Evolutionary conservation across 2,329 filamentous ascomycete genomes (phyloP).

Genomic region (Peltaster fructicola): DNA sequence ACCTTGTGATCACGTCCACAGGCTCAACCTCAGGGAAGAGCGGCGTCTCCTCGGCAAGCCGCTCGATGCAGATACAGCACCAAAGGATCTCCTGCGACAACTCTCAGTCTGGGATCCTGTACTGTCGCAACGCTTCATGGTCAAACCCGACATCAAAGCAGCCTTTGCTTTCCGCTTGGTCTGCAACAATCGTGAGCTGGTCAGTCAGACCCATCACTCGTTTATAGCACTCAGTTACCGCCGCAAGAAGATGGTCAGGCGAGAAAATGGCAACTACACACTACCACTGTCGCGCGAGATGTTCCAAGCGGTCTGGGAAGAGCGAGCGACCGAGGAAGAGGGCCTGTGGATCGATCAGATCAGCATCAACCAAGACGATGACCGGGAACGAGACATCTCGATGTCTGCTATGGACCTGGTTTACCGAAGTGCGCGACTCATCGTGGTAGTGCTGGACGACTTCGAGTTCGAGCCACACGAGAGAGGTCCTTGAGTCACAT

Average conservation of each 20-base stretch:
- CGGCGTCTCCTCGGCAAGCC: conserved; percentile 11
- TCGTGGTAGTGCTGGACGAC: conserved; percentile 26
- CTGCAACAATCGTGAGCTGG: conserved; percentile 16
- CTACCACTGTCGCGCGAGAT: conserved; percentile 22
- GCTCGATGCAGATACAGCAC: conserved; percentile 11
- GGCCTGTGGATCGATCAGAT: conserved; percentile 30
- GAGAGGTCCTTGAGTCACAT: conserved; percentile 21
- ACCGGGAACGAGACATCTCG: conserved; percentile 21
- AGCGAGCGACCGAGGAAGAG: conserved; percentile 19
- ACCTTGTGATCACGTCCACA: conserved; percentile 13
- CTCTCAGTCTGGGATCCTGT: conserved; percentile 9
- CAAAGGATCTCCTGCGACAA: conserved; percentile 10
- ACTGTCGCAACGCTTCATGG: conserved; percentile 14
- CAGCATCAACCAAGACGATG: conserved; percentile 25
- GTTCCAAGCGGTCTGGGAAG: conserved; percentile 24
- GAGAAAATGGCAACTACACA: conserved; percentile 19
- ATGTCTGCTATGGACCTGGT: conserved; percentile 26
- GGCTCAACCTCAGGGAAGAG: conserved; percentile 12
- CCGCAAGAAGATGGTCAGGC: conserved; percentile 18
- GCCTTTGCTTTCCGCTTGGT: conserved; percentile 23
- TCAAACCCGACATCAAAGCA: conserved; percentile 17
- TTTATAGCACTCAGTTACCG: conserved; percentile 29
- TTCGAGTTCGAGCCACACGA: conserved; percentile 20
- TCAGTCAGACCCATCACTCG: conserved; percentile 18
- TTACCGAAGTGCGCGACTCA: conserved; percentile 23